Evolutionary conservation across 1,139 yeast species (phyloP).

Genomic region (Barnettozyma hawaiiensis): DNA sequence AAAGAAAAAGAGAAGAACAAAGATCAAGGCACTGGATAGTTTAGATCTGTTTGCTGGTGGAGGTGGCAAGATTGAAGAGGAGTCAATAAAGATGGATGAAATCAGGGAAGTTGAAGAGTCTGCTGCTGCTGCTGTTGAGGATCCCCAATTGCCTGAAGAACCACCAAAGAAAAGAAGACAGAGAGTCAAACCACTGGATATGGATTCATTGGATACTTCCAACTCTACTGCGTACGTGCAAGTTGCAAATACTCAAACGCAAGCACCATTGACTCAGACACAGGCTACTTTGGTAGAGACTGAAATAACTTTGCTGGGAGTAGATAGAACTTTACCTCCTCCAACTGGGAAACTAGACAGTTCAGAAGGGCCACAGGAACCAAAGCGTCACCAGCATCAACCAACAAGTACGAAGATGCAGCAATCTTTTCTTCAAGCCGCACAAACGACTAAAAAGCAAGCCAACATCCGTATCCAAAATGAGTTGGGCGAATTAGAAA

Average conservation of each 20-base stretch:
- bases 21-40: conserved; percentile 11
- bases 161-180: not conserved
- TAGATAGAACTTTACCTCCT: no score
- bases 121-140: not conserved
- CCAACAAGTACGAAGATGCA: not conserved
- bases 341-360: not conserved
- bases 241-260: not conserved
- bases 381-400: not conserved
- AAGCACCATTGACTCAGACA: not conserved
- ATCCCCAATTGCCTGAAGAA: not conserved
- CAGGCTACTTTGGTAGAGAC: not conserved
- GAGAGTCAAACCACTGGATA: not conserved
- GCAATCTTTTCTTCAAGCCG: conserved; percentile 16
- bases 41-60: conserved; percentile 6
- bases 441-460: conserved; percentile 29
- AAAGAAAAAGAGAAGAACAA: conserved; percentile 13
- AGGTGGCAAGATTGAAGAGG: not conserved
- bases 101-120: not conserved
- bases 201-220: not conserved
- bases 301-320: not conserved
- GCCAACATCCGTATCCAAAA: conserved; percentile 29
- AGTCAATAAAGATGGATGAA: not conserved
- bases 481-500: conserved; percentile 26
- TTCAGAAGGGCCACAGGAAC: not conserved
- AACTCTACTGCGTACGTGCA: not conserved